Percentiles rank a stretch among this genome's conserved stretches.
These are phyloP conservation scores for Colletotrichum siamense DNA, from an alignment of 2,329 filamentous ascomycete genomes.

Conservation along the genomic window DNA sequence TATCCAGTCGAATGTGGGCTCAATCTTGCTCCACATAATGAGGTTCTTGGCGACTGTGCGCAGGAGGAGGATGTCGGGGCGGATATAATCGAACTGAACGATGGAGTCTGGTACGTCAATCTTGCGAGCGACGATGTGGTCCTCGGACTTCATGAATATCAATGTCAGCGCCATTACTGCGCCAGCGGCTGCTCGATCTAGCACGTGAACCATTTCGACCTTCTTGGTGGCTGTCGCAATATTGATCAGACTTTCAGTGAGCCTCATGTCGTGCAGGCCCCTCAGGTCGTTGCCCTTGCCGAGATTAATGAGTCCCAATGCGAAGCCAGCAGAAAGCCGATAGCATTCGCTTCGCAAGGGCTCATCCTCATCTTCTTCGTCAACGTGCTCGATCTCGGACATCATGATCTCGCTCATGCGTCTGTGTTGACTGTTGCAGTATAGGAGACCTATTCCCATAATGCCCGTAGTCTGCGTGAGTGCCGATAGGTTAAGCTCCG, in stretches of 20 bases:
- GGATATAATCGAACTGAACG: conserved; percentile 92
- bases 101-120: conserved; percentile 91
- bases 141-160: conserved; percentile 97
- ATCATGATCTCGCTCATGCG: conserved; percentile 99
- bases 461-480: conserved; percentile 95
- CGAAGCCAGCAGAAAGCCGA: conserved; percentile 89
- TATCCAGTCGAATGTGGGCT: conserved; percentile 78
- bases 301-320: conserved; percentile 92
- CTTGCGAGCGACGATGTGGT: conserved; percentile 85
- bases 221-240: conserved; percentile 90
- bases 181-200: conserved; percentile 92
- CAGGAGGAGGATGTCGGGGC: conserved; percentile 90
- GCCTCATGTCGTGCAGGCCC: conserved; percentile 90
- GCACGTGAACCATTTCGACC: conserved; percentile 88
- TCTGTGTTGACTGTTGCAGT: conserved; percentile 93
- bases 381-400: conserved; percentile 91
- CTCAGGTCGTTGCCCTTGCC: conserved; percentile 88
- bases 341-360: conserved; percentile 94
- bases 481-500: conserved; percentile 91
- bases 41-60: conserved; percentile 88
- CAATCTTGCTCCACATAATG: conserved; percentile 89
- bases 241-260: conserved; percentile 85
- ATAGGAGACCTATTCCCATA: conserved; percentile 95
- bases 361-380: conserved; percentile 81
- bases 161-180: conserved; percentile 88